A percentile compares a stretch with the other conserved stretches of the same genome.
Conservation (phyloP, 106 monocot species). For the Vanilla planifolia region DNA sequence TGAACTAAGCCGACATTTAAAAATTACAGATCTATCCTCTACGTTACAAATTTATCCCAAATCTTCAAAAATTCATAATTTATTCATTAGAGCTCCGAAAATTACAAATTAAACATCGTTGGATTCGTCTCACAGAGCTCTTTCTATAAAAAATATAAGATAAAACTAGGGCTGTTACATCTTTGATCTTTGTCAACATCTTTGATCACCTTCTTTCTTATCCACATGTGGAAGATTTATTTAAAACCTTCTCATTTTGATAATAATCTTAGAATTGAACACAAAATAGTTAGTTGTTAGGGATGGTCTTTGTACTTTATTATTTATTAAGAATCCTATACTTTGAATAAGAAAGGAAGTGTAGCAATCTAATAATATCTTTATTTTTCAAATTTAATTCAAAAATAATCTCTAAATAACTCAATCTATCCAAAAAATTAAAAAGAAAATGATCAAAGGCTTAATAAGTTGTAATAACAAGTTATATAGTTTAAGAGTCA, state of each 20-base stretch:
- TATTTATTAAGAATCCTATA: conserved; percentile 71
- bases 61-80: no score
- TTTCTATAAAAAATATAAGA: no score
- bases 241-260: conserved; percentile 68
- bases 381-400: conserved; percentile 63
- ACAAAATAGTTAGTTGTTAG: conserved; percentile 40
- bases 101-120: no score
- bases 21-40: no score
- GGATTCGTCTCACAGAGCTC: no score
- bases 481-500: conserved; percentile 67
- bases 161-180: no score
- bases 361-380: conserved; percentile 63
- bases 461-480: conserved; percentile 81
- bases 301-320: conserved; percentile 38
- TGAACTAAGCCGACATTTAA: no score
- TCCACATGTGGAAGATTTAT: conserved; percentile 59
- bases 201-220: conserved; percentile 71
- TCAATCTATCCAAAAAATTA: conserved; percentile 53
- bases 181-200: conserved; percentile 61
- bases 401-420: conserved; percentile 58
- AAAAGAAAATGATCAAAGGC: conserved; percentile 50
- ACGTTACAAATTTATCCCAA: no score
- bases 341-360: conserved; percentile 61
- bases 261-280: conserved; percentile 68
- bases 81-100: no score